These are phyloP conservation scores for Anacardium occidentale DNA, from an alignment of 345 rosid genomes.

Conservation along the genomic window DNA sequence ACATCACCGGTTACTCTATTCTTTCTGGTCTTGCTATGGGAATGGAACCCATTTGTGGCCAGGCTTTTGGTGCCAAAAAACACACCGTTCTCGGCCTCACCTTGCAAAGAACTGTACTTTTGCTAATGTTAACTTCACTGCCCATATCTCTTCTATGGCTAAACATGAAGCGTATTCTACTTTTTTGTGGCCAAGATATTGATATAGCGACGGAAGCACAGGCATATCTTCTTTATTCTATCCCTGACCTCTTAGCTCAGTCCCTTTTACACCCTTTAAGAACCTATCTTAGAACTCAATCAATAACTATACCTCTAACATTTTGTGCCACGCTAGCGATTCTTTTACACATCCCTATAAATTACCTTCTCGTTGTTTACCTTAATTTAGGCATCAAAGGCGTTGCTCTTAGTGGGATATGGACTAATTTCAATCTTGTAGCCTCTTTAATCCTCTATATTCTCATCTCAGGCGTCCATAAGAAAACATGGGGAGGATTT, in stretches of 20 bases:
- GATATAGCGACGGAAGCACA: conserved; percentile 63
- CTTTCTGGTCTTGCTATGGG: conserved; percentile 90
- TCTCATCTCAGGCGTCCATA: conserved; percentile 43
- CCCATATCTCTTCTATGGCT: conserved; percentile 77
- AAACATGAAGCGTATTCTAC: conserved; percentile 59
- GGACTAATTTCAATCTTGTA: conserved; percentile 70
- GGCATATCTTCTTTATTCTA: conserved; percentile 55
- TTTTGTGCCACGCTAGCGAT: conserved; percentile 60
- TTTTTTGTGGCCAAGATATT: conserved; percentile 58
- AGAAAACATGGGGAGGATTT: conserved; percentile 56
- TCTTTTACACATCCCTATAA: conserved; percentile 64
- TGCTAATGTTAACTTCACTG: conserved; percentile 54
- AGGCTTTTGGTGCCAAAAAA: conserved; percentile 79
- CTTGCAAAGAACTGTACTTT: conserved; percentile 59
- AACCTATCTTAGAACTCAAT: conserved; percentile 72
- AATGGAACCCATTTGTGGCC: conserved; percentile 89
- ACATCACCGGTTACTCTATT: conserved; percentile 85
- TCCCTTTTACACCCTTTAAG: conserved; percentile 81
- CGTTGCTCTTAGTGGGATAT: conserved; percentile 70
- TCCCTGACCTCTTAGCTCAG: conserved; percentile 81
- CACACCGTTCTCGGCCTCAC: conserved; percentile 52
- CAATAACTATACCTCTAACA: conserved; percentile 74
- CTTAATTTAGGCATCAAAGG: conserved; percentile 68
- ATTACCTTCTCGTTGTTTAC: conserved; percentile 46
- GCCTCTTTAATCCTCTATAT: conserved; percentile 54